These are phyloP conservation scores for Apophysomyces ossiformis DNA, from an alignment of 371 early-diverging fungal genomes.

Conservation along the genomic window DNA sequence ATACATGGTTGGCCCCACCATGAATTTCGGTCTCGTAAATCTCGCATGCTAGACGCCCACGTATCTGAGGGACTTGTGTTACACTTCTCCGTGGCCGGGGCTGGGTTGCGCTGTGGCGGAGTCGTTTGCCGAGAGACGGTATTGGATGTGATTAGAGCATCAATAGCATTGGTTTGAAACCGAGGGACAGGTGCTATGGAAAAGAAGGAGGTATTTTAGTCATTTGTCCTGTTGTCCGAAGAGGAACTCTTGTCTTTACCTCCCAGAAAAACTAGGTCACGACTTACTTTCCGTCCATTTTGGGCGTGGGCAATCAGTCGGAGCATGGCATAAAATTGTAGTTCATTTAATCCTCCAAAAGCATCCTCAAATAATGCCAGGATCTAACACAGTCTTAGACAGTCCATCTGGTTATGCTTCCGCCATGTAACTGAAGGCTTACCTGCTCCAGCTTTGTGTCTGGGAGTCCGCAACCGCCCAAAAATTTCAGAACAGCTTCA, in stretches of 20 bases:
- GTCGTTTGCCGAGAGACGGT: conserved; percentile 11
- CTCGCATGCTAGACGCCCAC: not conserved
- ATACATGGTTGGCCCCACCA: conserved; percentile 18
- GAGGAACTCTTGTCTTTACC: conserved; percentile 27
- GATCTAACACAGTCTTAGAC: conserved; percentile 25
- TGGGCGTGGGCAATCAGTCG: conserved; percentile 55
- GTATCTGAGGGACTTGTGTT: conserved; percentile 9
- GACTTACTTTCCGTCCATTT: conserved; percentile 50
- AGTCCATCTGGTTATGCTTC: not conserved
- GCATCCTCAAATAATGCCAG: conserved; percentile 44
- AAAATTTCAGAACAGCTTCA: conserved; percentile 38
- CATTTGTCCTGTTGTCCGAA: not conserved
- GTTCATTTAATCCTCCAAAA: conserved; percentile 34
- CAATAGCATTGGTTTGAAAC: conserved; percentile 44
- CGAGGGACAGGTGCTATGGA: conserved; percentile 47
- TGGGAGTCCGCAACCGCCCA: conserved; percentile 40
- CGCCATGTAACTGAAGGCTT: not conserved
- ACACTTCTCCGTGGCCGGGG: not conserved
- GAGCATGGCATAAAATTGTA: conserved; percentile 52
- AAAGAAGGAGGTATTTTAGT: not conserved
- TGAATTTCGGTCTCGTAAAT: conserved; percentile 8
- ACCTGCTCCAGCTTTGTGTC: conserved; percentile 46
- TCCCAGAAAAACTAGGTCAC: conserved; percentile 48
- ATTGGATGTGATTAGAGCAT: conserved; percentile 39
- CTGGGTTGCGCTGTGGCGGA: conserved; percentile 2